Evolutionary conservation across 2,329 filamentous ascomycete species (phyloP).

Genomic region (Calonectria montana): DNA sequence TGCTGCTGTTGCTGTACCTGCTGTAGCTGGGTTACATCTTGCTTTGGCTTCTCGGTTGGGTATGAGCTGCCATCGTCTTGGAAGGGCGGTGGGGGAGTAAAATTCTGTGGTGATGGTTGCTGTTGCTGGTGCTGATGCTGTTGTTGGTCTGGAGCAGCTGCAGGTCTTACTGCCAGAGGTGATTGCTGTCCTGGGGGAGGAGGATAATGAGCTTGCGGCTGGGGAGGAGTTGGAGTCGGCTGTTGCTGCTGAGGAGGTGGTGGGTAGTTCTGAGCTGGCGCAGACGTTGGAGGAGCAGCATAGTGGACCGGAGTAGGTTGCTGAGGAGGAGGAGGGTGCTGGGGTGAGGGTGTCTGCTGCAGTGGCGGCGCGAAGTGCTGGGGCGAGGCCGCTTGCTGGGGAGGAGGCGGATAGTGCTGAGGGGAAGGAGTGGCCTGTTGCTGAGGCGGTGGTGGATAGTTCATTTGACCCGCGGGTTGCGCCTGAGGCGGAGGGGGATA

Average conservation of each 20-base stretch:
- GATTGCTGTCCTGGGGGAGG: constrained; percentile 19
- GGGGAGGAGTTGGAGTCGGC: constrained; percentile 39
- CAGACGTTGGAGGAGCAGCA: constrained; percentile 34
- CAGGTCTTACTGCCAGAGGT: constrained; percentile 9
- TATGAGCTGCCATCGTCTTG: constrained; percentile 37
- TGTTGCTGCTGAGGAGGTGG: constrained; percentile 36
- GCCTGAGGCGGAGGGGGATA: constrained; percentile 56
- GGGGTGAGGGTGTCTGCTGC: background rate
- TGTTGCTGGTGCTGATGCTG: constrained; percentile 26
- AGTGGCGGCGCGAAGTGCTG: constrained; percentile 22
- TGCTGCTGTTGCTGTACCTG: constrained; percentile 39
- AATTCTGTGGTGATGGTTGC: constrained; percentile 39
- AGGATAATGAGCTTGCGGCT: constrained; percentile 40
- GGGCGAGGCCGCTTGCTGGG: constrained; percentile 27
- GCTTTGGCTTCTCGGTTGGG: constrained; percentile 45
- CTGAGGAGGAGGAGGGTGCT: constrained; percentile 27
- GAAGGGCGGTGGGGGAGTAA: constrained; percentile 43
- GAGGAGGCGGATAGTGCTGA: constrained; percentile 34
- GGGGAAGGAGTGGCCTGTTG: constrained; percentile 44
- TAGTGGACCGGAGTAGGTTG: constrained; percentile 39
- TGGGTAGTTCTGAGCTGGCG: constrained; percentile 24
- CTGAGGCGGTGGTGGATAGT: constrained; percentile 47
- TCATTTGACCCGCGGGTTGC: constrained; percentile 43
- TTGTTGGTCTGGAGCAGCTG: constrained; percentile 24
- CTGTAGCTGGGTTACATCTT: constrained; percentile 32